Base-by-base conservation (phyloP, 805 yeast genomes). In the baker's yeast (Saccharomyces cerevisiae) region DNA sequence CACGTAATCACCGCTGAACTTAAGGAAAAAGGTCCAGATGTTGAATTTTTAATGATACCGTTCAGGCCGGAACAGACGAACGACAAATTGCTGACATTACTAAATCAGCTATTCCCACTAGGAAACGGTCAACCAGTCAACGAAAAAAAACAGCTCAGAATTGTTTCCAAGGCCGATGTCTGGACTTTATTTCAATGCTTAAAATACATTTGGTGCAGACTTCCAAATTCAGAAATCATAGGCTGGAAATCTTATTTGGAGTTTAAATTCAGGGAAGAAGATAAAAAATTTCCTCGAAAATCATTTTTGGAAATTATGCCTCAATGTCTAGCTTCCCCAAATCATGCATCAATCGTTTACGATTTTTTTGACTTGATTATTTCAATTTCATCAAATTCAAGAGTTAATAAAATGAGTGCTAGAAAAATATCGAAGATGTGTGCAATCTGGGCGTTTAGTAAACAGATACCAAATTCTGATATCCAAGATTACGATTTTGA, bases 341-440 rank as follows among this genome's bases (percentile, higher is more conserved):
- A 92, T 4, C 96, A 89, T 70, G 96, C 96, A 0, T 84, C 94
- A 1, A 88, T 91, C 4, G 92, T 88, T 4, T 88, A 87, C 67
- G 96, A 88, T 66, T 91, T 89, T 63, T 79, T 89, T 61, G 96
- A 90, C 64, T 76, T 90, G 36, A 71, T 91, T 47, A 87, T 89
- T 10, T 78, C 89, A 10, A 71, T 90, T 46, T 83, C 95, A 0
- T 82, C 95, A 9, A 87, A 89, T 69, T 82, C 95, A 2, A 85
- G 83, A 61, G 80, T 82, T 46, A 89, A 89, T 63, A 82, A 85
- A 63, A 72, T 90, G 76, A 82, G 87, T 63, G 95, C 94, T 0
- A 77, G 90, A 49, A 89, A 88, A 64, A 78, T 90, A 17, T 77
- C 94, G 11, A 84, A 87, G 59, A 79, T 90, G 82, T 85, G 92